Evolutionary conservation across 2,329 filamentous ascomycete genomes (phyloP).

Genomic region (Didymella lethalis): DNA sequence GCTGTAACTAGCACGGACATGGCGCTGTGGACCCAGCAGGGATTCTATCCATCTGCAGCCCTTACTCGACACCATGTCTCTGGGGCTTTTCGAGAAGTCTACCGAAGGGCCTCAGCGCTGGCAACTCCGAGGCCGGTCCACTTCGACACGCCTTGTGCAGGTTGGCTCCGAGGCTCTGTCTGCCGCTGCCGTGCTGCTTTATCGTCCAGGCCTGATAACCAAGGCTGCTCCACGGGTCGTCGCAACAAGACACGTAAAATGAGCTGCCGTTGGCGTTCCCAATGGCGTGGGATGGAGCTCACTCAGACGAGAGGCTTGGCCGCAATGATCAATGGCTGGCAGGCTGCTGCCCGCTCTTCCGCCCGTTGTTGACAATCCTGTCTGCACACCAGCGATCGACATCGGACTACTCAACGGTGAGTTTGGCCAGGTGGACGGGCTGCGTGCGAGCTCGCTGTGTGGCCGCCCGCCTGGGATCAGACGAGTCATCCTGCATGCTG

Average conservation of each 20-base stretch:
- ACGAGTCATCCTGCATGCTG: slow-evolving; percentile 27
- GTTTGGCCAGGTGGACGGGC: slow-evolving; percentile 18
- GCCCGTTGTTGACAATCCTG: slow-evolving; percentile 32
- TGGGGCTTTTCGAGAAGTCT: slow-evolving; percentile 39
- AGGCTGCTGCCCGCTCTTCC: slow-evolving; percentile 30
- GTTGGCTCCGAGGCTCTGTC: slow-evolving; percentile 3
- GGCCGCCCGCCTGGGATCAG: slow-evolving; percentile 14
- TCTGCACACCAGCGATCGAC: slow-evolving; percentile 31
- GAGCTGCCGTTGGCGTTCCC: slow-evolving; percentile 24
- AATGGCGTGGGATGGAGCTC: slow-evolving; percentile 31
- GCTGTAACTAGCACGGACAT: slow-evolving; percentile 32
- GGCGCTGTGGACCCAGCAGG: slow-evolving; percentile 37
- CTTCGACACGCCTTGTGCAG: slow-evolving; percentile 12
- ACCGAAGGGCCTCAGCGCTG: slow-evolving; percentile 29
- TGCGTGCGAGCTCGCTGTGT: slow-evolving; percentile 12
- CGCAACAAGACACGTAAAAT: not conserved
- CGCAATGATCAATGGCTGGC: slow-evolving; percentile 19
- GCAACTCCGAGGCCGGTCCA: slow-evolving; percentile 27
- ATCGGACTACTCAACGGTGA: slow-evolving; percentile 25
- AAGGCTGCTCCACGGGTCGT: slow-evolving; percentile 6
- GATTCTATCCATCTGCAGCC: slow-evolving; percentile 28
- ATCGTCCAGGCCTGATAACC: no score
- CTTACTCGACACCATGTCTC: slow-evolving; percentile 38
- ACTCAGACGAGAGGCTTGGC: slow-evolving; percentile 34
- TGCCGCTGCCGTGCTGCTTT: slow-evolving; percentile 9